A percentile compares a stretch with the other conserved stretches of the same genome.
These are phyloP conservation scores for Gymnopilus junonius DNA, from an alignment of 768 basidiomycete genomes.

Conservation along the genomic window DNA sequence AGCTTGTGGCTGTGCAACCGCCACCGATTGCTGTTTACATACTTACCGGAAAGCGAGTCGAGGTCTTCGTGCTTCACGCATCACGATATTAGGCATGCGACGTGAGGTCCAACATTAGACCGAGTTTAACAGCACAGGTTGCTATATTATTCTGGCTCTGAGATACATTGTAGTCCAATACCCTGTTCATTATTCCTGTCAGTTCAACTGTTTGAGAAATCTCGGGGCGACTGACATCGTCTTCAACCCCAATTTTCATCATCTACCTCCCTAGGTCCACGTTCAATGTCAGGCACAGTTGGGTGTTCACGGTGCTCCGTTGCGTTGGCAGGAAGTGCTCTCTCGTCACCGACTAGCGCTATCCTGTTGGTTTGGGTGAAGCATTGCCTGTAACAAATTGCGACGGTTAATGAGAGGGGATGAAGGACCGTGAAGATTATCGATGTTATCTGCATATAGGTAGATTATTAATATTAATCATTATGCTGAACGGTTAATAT, in stretches of 20 bases:
- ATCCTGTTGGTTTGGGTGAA: conserved; percentile 25
- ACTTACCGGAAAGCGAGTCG: too few species aligned
- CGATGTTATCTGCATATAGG: conserved; percentile 50
- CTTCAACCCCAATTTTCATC: conserved; percentile 30
- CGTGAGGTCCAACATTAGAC: not conserved
- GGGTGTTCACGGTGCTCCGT: not conserved
- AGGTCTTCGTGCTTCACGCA: too few species aligned
- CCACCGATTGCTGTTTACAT: not conserved
- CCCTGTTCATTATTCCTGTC: not conserved
- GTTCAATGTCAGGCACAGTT: conserved; percentile 12
- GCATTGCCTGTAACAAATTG: conserved; percentile 43
- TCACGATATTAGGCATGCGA: too few species aligned
- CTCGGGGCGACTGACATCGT: not conserved
- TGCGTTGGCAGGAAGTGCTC: conserved; percentile 21
- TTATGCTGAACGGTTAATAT: not conserved
- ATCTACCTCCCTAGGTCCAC: conserved; percentile 44
- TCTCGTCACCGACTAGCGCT: conserved; percentile 26
- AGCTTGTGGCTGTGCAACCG: not conserved
- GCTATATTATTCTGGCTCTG: not conserved
- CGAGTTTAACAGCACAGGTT: not conserved
- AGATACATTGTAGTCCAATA: not conserved
- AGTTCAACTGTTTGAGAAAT: not conserved
- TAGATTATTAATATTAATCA: not conserved
- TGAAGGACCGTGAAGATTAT: conserved; percentile 70
- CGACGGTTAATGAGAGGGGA: conserved; percentile 59